Percentiles rank a stretch among this genome's conserved stretches.
These are phyloP conservation scores for Coniochaeta pulveracea DNA, from an alignment of 2,329 filamentous ascomycete genomes.

Conservation along the genomic window DNA sequence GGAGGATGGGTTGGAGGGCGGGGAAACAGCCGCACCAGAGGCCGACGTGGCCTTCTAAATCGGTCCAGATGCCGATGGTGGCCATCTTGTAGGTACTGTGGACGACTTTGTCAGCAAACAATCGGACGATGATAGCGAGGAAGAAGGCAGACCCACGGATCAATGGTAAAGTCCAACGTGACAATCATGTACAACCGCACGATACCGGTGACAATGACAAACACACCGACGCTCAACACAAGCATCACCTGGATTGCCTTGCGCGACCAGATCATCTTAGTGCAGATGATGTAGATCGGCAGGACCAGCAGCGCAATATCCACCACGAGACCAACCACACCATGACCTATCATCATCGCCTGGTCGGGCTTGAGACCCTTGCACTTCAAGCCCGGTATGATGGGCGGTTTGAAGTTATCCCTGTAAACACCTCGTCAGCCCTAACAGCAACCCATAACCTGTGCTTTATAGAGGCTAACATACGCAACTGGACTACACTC, in stretches of 20 bases:
- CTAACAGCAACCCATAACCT: too few relatives aligned
- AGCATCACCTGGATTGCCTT: slow-evolving; percentile 22
- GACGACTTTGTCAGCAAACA: not conserved
- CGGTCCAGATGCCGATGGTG: slow-evolving; percentile 24
- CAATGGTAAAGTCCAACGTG: slow-evolving; percentile 16
- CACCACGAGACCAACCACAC: slow-evolving; percentile 19
- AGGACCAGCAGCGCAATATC: slow-evolving; percentile 22
- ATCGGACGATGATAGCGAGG: not conserved
- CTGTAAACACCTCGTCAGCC: too few relatives aligned
- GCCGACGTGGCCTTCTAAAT: slow-evolving; percentile 28
- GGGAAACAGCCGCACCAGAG: slow-evolving; percentile 30
- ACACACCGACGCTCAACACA: slow-evolving; percentile 23
- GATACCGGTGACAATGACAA: slow-evolving; percentile 24
- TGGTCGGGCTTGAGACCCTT: slow-evolving; percentile 12
- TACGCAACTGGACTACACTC: slow-evolving; percentile 14
- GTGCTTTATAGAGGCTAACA: too few relatives aligned
- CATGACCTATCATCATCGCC: slow-evolving; percentile 21
- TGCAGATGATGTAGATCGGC: slow-evolving; percentile 24
- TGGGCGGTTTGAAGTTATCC: slow-evolving; percentile 11
- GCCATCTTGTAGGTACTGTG: slow-evolving; percentile 24
- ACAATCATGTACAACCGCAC: slow-evolving; percentile 24
- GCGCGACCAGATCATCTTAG: slow-evolving; percentile 21
- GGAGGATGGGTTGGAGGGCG: slow-evolving; percentile 24
- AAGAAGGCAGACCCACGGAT: slow-evolving; percentile 18
- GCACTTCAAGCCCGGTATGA: slow-evolving; percentile 14